Conservation (phyloP, 1,284 basidiomycete genomes). For the Fomitiporia mediterranea region DNA sequence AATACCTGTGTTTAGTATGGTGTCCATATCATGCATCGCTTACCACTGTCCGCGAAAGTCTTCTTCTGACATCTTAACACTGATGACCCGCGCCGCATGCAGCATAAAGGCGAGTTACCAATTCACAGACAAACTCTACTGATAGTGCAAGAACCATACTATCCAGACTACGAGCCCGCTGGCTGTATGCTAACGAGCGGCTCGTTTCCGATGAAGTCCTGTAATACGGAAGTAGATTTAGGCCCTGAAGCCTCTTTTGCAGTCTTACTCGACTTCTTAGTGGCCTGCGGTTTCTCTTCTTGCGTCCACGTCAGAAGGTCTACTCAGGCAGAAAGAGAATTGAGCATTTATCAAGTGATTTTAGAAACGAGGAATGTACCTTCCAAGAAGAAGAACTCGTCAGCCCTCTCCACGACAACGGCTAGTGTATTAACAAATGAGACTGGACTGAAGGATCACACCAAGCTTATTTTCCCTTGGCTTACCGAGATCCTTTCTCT, state of each 20-base stretch:
- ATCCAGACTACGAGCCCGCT: too few relatives aligned
- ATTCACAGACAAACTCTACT: too few relatives aligned
- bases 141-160: too few relatives aligned
- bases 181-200: too few relatives aligned
- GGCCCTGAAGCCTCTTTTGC: neutral
- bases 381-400: slow-evolving; percentile 73
- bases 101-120: too few relatives aligned
- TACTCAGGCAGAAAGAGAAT: neutral
- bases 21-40: too few relatives aligned
- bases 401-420: slow-evolving; percentile 54
- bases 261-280: neutral
- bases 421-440: slow-evolving; percentile 34
- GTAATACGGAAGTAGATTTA: neutral
- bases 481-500: slow-evolving; percentile 66
- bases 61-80: too few relatives aligned
- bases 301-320: neutral
- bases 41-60: too few relatives aligned
- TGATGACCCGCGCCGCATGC: too few relatives aligned
- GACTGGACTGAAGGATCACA: neutral
- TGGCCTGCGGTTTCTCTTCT: neutral
- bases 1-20: too few relatives aligned
- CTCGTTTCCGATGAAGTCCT: too few relatives aligned
- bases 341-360: neutral
- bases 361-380: slow-evolving; percentile 30
- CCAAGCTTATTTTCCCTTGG: slow-evolving; percentile 13